These are phyloP conservation scores for Saturnispora kantuleensis DNA, from an alignment of 805 yeast species.

Conservation along the genomic window DNA sequence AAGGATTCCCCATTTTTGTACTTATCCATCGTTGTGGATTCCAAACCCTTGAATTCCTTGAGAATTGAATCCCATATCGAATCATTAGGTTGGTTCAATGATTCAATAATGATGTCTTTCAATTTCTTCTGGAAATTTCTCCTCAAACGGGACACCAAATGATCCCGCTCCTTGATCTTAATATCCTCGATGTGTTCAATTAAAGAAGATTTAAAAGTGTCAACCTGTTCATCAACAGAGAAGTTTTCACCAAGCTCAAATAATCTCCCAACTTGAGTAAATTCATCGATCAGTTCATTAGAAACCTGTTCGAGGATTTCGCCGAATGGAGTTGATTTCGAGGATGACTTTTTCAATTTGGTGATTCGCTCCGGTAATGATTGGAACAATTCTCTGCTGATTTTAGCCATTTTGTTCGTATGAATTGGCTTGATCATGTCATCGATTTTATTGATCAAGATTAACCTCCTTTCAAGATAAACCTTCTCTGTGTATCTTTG, in stretches of 20 bases:
- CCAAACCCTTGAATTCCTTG: slow-evolving; percentile 29
- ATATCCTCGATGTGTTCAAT: slow-evolving; percentile 18
- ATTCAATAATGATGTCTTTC: slow-evolving; percentile 40
- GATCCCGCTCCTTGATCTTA: slow-evolving; percentile 32
- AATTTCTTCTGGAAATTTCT: slow-evolving; percentile 39
- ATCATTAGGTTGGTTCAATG: slow-evolving; percentile 39
- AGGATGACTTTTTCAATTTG: slow-evolving; percentile 10
- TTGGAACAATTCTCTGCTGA: slow-evolving; percentile 28
- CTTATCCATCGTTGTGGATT: slow-evolving; percentile 2
- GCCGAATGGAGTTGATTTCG: slow-evolving; percentile 17
- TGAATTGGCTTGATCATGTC: slow-evolving; percentile 35
- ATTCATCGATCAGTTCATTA: slow-evolving; percentile 17
- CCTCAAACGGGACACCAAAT: slow-evolving; percentile 32
- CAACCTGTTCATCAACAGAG: slow-evolving; percentile 22
- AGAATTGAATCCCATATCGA: slow-evolving; percentile 56
- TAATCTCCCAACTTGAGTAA: slow-evolving; percentile 26
- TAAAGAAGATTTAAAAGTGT: slow-evolving; percentile 1
- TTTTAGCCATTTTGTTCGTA: slow-evolving; percentile 29
- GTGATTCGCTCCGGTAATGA: slow-evolving; percentile 22
- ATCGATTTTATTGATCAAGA: slow-evolving; percentile 41
- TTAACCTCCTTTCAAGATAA: slow-evolving; percentile 50
- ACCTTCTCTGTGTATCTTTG: slow-evolving; percentile 62
- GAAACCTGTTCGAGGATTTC: slow-evolving; percentile 21
- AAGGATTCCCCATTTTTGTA: slow-evolving; percentile 20
- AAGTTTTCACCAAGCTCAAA: slow-evolving; percentile 27